phyloP scores from a whole-genome alignment of 2,329 filamentous ascomycete species.

The Ramularia collo-cygni region DNA sequence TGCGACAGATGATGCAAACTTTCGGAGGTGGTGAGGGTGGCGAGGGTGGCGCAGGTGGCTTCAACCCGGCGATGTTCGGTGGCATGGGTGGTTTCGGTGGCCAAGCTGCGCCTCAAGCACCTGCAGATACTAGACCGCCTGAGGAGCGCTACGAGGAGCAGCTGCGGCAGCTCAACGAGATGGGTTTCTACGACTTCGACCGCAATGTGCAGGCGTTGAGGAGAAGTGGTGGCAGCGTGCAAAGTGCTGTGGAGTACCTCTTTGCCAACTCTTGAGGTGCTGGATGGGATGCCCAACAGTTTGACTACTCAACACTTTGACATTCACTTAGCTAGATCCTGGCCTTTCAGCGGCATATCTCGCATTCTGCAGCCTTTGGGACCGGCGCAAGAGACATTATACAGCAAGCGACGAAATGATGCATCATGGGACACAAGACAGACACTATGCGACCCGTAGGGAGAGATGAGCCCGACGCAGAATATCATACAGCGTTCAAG shows the following conservation, averaged over 20 bases:
- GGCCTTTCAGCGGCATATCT: too few relatives aligned
- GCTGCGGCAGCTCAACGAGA: slow-evolving; percentile 88
- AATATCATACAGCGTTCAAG: too few relatives aligned
- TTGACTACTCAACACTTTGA: too few relatives aligned
- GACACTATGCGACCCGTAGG: too few relatives aligned
- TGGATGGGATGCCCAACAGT: too few relatives aligned
- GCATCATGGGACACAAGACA: slow-evolving; percentile 4
- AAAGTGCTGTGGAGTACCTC: slow-evolving; percentile 79
- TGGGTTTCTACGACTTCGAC: slow-evolving; percentile 98
- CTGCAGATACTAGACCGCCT: slow-evolving; percentile 76
- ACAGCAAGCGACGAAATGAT: slow-evolving; percentile 2
- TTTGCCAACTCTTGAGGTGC: slow-evolving; percentile 22
- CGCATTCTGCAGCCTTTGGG: too few relatives aligned
- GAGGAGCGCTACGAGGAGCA: slow-evolving; percentile 91
- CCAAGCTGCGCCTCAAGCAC: slow-evolving; percentile 41
- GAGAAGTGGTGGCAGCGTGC: slow-evolving; percentile 85
- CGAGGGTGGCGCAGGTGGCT: slow-evolving; percentile 29
- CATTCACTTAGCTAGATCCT: too few relatives aligned
- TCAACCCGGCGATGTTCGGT: slow-evolving; percentile 39
- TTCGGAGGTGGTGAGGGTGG: slow-evolving; percentile 45
- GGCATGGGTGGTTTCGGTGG: slow-evolving; percentile 28
- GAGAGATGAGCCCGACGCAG: too few relatives aligned
- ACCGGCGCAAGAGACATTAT: background rate
- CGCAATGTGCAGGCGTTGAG: slow-evolving; percentile 81
- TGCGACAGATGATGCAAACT: slow-evolving; percentile 48